These are phyloP conservation scores for Colletotrichum nymphaeae DNA, from an alignment of 2,329 filamentous ascomycete genomes.

Conservation along the genomic window DNA sequence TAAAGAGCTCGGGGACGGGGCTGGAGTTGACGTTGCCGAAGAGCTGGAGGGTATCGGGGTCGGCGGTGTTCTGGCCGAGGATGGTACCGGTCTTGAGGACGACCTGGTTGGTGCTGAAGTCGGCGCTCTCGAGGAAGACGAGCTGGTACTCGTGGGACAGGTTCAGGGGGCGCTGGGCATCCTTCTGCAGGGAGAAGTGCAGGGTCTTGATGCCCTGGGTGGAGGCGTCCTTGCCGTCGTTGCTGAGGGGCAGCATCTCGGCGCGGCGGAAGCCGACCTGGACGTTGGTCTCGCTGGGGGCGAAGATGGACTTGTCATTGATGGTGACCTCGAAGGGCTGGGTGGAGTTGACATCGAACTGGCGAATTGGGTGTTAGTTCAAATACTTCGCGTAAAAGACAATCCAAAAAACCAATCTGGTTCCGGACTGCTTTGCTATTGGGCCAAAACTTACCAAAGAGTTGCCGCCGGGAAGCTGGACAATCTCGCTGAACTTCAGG, in stretches of 20 bases:
- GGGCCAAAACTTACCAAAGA: constrained; percentile 50
- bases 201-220: constrained; percentile 68
- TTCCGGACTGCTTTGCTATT: constrained; percentile 7
- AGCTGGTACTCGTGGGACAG: constrained; percentile 71
- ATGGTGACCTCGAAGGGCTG: constrained; percentile 65
- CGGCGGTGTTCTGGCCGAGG: constrained; percentile 49
- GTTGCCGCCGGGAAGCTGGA: constrained; percentile 56
- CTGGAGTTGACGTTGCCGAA: constrained; percentile 59
- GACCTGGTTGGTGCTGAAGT: constrained; percentile 63
- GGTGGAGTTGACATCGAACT: constrained; percentile 57
- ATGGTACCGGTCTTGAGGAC: constrained; percentile 67
- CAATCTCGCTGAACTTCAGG: constrained; percentile 61
- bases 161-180: constrained; percentile 64
- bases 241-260: constrained; percentile 64
- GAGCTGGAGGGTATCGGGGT: constrained; percentile 56
- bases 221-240: constrained; percentile 62
- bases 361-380: constrained; percentile 11
- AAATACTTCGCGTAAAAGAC: background rate
- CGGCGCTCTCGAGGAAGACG: constrained; percentile 59
- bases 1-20: constrained; percentile 61
- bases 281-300: constrained; percentile 56
- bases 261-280: constrained; percentile 72
- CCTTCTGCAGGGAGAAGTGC: constrained; percentile 69
- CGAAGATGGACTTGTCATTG: constrained; percentile 69
- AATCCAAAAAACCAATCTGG: background rate